phyloP scores from a whole-genome alignment of 2,329 filamentous ascomycete genomes.

The Penicillium sp. region DNA sequence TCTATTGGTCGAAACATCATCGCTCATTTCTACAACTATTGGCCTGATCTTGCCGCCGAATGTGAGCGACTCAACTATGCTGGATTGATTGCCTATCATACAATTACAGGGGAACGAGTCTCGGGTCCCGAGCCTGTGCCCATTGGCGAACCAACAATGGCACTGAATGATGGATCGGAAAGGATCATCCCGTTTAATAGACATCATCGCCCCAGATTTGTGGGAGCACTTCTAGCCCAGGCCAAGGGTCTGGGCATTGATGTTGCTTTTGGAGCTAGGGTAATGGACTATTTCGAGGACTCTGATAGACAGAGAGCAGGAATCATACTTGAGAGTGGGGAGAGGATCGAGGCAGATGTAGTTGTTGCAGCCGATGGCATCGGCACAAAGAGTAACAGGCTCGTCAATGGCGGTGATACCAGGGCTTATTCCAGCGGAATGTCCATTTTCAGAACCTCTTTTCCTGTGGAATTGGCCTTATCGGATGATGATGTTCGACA shows the following conservation, averaged over 20 bases:
- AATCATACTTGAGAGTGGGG: slow-evolving; percentile 1
- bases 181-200: slow-evolving; percentile 9
- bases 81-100: slow-evolving; percentile 18
- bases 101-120: slow-evolving; percentile 19
- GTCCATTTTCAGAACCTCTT: slow-evolving; percentile 18
- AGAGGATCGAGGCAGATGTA: slow-evolving; percentile 37
- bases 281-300: slow-evolving; percentile 15
- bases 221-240: slow-evolving; percentile 18
- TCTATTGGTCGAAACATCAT: slow-evolving; percentile 17
- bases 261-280: slow-evolving; percentile 18
- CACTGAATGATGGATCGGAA: slow-evolving; percentile 5
- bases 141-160: slow-evolving; percentile 4
- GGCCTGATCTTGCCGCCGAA: slow-evolving; percentile 19
- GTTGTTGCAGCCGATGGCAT: slow-evolving; percentile 55
- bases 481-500: slow-evolving; percentile 3
- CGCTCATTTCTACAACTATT: slow-evolving; percentile 15
- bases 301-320: slow-evolving; percentile 4
- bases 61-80: slow-evolving; percentile 12
- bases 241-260: slow-evolving; percentile 16
- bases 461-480: slow-evolving; percentile 6
- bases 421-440: slow-evolving; percentile 22
- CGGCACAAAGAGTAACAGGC: slow-evolving; percentile 48
- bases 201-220: slow-evolving; percentile 20
- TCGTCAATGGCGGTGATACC: slow-evolving; percentile 35
- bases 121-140: slow-evolving; percentile 15